phyloP scores from a whole-genome alignment of 2,329 filamentous ascomycete species.

The Aspergillus quadrilineatus region DNA sequence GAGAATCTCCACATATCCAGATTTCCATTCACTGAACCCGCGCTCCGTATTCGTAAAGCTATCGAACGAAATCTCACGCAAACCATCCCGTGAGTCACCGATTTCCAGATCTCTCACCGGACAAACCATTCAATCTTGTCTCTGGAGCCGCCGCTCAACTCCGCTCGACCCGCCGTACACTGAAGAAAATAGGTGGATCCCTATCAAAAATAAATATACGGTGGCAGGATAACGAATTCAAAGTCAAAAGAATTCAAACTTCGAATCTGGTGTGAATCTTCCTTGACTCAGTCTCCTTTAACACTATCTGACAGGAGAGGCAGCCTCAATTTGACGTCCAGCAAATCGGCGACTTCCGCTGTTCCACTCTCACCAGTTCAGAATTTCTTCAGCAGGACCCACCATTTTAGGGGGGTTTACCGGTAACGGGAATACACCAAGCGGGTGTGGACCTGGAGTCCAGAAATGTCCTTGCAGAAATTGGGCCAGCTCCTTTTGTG shows the following conservation, averaged over 20 bases:
- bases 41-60: no score
- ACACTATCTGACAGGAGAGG: not conserved
- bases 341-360: not conserved
- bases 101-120: not conserved
- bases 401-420: not conserved
- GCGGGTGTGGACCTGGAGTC: not conserved
- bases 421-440: not conserved
- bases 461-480: no score
- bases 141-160: not conserved
- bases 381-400: not conserved
- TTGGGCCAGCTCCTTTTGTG: no score
- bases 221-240: not conserved
- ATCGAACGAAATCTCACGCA: not conserved
- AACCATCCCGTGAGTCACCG: not conserved
- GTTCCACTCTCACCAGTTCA: not conserved
- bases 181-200: not conserved
- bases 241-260: no score
- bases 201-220: not conserved
- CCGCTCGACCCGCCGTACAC: not conserved
- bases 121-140: not conserved
- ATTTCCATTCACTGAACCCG: not conserved
- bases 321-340: not conserved
- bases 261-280: not conserved
- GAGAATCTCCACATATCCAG: not conserved
- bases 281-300: not conserved